Evolutionary conservation across 2,329 filamentous ascomycete species (phyloP).

Genomic region (Paraphaeosphaeria minitans): DNA sequence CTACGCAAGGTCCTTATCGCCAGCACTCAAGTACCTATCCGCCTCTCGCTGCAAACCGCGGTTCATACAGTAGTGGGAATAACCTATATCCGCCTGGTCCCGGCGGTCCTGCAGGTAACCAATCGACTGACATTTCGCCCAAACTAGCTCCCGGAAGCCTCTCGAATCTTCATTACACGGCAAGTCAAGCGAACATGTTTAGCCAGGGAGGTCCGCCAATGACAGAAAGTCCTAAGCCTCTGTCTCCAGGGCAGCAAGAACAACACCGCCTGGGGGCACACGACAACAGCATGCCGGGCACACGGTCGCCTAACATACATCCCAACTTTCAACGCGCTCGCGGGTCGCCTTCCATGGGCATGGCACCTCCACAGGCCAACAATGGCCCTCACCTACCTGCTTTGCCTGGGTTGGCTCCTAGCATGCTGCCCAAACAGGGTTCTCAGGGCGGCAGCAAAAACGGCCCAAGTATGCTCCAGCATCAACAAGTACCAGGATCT

Average conservation of each 20-base stretch:
- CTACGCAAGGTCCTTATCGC: conserved; percentile 62
- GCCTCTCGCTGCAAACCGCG: conserved; percentile 59
- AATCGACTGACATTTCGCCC: conserved; percentile 47
- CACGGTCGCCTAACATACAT: conserved; percentile 70
- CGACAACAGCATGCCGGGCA: conserved; percentile 55
- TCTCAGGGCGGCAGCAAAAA: conserved; percentile 42
- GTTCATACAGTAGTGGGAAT: conserved; percentile 32
- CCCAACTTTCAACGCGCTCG: conserved; percentile 65
- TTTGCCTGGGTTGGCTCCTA: conserved; percentile 48
- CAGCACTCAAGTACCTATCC: conserved; percentile 79
- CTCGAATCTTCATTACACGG: conserved; percentile 43
- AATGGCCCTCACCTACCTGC: conserved; percentile 50
- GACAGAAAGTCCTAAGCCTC: conserved; percentile 85
- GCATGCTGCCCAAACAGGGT: conserved; percentile 37
- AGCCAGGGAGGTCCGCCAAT: conserved; percentile 65
- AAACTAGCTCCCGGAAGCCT: conserved; percentile 45
- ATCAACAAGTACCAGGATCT: conserved; percentile 45
- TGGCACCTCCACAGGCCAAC: conserved; percentile 50
- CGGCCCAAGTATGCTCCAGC: conserved; percentile 49
- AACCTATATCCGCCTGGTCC: conserved; percentile 45
- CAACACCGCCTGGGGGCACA: conserved; percentile 60
- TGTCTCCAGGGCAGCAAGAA: conserved; percentile 68
- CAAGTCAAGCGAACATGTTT: conserved; percentile 63
- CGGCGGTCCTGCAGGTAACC: conserved; percentile 39
- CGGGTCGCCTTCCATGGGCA: conserved; percentile 58